Base-by-base conservation (phyloP, 2,329 filamentous ascomycete genomes). In the Neonectria coccinea region DNA sequence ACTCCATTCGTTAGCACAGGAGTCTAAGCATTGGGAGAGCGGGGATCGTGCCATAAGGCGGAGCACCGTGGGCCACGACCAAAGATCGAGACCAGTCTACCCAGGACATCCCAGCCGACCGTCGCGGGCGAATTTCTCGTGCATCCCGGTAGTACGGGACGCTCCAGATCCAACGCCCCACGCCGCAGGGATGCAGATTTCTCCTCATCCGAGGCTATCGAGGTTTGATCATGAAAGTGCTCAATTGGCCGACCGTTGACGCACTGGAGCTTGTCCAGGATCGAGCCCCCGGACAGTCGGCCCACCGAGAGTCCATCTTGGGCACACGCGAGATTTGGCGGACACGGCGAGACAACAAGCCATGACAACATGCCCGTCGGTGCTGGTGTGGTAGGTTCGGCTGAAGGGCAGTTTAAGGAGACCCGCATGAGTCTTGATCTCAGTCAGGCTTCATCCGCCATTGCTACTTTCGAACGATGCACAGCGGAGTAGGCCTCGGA, bases 41-140 rank as follows among this genome's bases (percentile, higher is more conserved):
- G 71, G 71, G 70, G 71, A 73, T 73, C 71, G 67, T 73, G 68
- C 67, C 68, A 74, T 68, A 65, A 67, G 72, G 67, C 72, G 72
- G 69, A 73, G 70, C 65, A 65, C 56, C 51, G 25, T 56, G 59
- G 62, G 56, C 25, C 55, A 56, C 52, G 39, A 29, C 47, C 52
- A 39, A 71, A 66, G 68, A 74, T 74, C 72, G 70, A 74, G 72
- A 74, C 70, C 72, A 70, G 59, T 68, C 63, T 64, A 66, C 59
- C 62, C 64, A 65, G 66, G 59, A 48, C 58, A 68, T 71, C 59
- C 56, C 61, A 57, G 59, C 44, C 50, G 55, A 45, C 62, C 62
- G 58, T 59, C 62, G 36, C 61, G 58, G 55, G 55, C 56, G 57
- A 64, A 71, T 65, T 68, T 66, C 65, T 69, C 67, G 56, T 59